Evolutionary conservation across 2,329 filamentous ascomycete species (phyloP).

Genomic region (Fusarium illudens): DNA sequence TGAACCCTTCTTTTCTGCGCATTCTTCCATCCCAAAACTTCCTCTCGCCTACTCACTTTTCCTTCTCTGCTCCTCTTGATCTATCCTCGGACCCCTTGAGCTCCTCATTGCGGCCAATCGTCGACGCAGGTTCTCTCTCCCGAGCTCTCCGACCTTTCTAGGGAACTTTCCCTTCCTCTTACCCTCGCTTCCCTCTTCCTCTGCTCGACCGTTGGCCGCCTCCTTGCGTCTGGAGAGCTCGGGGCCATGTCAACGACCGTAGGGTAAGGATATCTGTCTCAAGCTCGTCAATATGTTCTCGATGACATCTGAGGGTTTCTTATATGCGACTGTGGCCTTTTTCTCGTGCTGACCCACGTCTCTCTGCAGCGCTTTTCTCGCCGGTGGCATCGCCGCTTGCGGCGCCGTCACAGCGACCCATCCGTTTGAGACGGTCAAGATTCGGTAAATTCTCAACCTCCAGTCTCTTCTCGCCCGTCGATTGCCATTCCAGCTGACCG

Average conservation of each 20-base stretch:
- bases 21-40: slow-evolving; percentile 15
- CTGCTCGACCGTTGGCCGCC: slow-evolving; percentile 5
- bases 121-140: slow-evolving; percentile 25
- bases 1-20: slow-evolving; percentile 33
- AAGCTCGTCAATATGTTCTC: not conserved
- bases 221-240: slow-evolving; percentile 37
- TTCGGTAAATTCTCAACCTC: slow-evolving; percentile 68
- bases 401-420: slow-evolving; percentile 97
- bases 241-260: slow-evolving; percentile 42
- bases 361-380: slow-evolving; percentile 79
- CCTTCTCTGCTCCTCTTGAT: not conserved
- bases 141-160: slow-evolving; percentile 33
- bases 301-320: not conserved
- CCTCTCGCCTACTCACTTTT: slow-evolving; percentile 10
- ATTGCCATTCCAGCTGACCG: slow-evolving; percentile 4
- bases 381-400: slow-evolving; percentile 95
- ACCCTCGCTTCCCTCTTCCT: slow-evolving; percentile 2
- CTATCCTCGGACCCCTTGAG: not conserved
- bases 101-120: slow-evolving; percentile 10
- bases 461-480: not conserved
- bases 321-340: slow-evolving; percentile 10
- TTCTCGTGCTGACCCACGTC: slow-evolving; percentile 11
- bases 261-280: slow-evolving; percentile 46
- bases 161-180: slow-evolving; percentile 12
- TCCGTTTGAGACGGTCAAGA: slow-evolving; percentile 99